Evolutionary conservation across 192 early-diverging fungal genomes (phyloP).

Genomic region (Podila clonocystis): DNA sequence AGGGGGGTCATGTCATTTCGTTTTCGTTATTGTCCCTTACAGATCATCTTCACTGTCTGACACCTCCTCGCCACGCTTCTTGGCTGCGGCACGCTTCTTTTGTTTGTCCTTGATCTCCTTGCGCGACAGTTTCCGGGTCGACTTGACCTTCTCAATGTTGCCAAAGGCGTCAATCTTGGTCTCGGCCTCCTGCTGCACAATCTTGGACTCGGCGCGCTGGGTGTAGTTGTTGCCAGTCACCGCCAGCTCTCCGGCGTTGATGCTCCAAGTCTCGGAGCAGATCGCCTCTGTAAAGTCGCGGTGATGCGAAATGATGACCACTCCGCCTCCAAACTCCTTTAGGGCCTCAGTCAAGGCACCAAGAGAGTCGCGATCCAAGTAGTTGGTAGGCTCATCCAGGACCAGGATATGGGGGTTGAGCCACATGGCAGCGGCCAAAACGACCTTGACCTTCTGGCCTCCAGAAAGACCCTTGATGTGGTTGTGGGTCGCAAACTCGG

Average conservation of each 20-base stretch:
- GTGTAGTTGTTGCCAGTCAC: slow-evolving; percentile 65
- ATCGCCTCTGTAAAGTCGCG: slow-evolving; percentile 81
- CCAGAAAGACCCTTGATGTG: slow-evolving; percentile 78
- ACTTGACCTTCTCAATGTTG: slow-evolving; percentile 77
- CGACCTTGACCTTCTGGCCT: slow-evolving; percentile 91
- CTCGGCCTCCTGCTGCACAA: slow-evolving; percentile 58
- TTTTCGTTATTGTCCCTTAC: slow-evolving; percentile 10
- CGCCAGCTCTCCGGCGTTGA: slow-evolving; percentile 69
- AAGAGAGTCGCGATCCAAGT: slow-evolving; percentile 70
- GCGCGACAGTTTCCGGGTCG: slow-evolving; percentile 62
- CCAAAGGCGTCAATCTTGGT: slow-evolving; percentile 75
- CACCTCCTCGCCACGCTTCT: slow-evolving; percentile 63
- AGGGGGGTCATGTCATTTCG: neutral
- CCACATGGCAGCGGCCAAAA: slow-evolving; percentile 87
- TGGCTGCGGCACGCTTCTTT: slow-evolving; percentile 60
- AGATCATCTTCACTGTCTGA: slow-evolving; percentile 53
- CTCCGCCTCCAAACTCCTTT: slow-evolving; percentile 80
- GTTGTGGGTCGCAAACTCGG: slow-evolving; percentile 80
- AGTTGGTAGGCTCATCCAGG: slow-evolving; percentile 90
- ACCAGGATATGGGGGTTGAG: slow-evolving; percentile 91
- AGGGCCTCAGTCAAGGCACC: slow-evolving; percentile 78
- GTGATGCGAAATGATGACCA: slow-evolving; percentile 88
- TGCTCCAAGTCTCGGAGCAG: slow-evolving; percentile 80
- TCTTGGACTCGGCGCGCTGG: slow-evolving; percentile 53
- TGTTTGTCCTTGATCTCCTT: slow-evolving; percentile 65